Percentiles rank a stretch among this genome's conserved stretches.
These are phyloP conservation scores for Gynostemma pentaphyllum DNA, from an alignment of 306 rosid genomes.

Conservation along the genomic window DNA sequence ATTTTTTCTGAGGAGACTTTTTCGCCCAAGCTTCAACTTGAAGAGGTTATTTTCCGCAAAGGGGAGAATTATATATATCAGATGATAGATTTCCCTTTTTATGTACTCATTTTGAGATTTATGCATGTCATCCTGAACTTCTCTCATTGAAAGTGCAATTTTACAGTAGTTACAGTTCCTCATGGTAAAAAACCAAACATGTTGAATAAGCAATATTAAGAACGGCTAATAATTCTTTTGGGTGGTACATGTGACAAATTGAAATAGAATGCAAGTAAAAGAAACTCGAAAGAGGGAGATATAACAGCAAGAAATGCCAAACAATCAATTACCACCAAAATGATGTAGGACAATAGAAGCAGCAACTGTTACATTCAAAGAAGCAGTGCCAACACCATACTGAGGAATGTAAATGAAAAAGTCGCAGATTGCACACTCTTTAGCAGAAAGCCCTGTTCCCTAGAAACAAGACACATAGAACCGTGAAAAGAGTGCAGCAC, in stretches of 20 bases:
- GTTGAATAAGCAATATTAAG: not conserved
- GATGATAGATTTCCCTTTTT: not conserved
- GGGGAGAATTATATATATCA: not conserved
- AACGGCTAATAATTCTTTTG: not conserved
- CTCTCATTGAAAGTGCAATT: not conserved
- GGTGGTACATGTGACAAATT: not conserved
- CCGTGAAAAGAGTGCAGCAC: not conserved
- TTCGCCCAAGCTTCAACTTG: not conserved
- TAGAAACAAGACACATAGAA: slow-evolving; percentile 11
- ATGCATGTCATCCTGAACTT: not conserved
- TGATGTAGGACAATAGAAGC: slow-evolving; percentile 91
- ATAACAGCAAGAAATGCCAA: not conserved
- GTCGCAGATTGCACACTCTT: slow-evolving; percentile 79
- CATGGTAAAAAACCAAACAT: not conserved
- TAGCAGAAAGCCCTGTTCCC: slow-evolving; percentile 85
- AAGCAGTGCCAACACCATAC: slow-evolving; percentile 84
- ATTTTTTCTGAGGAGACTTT: not conserved
- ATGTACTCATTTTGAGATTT: not conserved
- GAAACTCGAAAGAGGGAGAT: not conserved
- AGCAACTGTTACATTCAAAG: slow-evolving; percentile 84
- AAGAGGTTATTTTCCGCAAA: not conserved
- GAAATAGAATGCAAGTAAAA: not conserved
- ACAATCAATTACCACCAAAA: slow-evolving; percentile 54
- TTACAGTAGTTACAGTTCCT: not conserved
- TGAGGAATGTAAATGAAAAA: slow-evolving; percentile 92